These are phyloP conservation scores for Rehmannia glutinosa DNA, from an alignment of 257 asterid species.

Conservation along the genomic window DNA sequence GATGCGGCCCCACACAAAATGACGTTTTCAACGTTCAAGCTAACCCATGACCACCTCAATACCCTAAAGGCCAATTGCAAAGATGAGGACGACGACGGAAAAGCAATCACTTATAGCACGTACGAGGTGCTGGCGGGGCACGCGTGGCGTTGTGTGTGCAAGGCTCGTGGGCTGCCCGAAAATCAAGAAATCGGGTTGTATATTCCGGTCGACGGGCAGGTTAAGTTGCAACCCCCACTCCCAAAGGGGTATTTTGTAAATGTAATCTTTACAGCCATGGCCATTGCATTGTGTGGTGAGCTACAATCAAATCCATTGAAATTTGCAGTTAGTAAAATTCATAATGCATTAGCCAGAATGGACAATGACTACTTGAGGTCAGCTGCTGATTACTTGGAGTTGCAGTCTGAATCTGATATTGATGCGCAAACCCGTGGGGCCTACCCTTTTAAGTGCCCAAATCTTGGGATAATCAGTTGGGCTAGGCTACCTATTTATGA, in stretches of 20 bases:
- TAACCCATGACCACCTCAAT: conserved; percentile 44
- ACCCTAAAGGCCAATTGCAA: conserved; percentile 55
- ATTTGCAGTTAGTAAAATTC: conserved; percentile 42
- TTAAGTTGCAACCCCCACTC: conserved; percentile 43
- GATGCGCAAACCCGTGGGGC: conserved; percentile 36
- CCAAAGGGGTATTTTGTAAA: conserved; percentile 58
- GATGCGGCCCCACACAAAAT: not conserved
- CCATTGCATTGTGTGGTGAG: conserved; percentile 43
- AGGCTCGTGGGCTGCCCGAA: conserved; percentile 44
- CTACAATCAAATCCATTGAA: conserved; percentile 33
- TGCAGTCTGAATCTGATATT: conserved; percentile 42
- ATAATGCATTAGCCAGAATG: conserved; percentile 41
- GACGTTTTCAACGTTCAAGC: conserved; percentile 36
- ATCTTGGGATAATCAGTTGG: conserved; percentile 59
- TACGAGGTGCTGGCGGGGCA: conserved; percentile 72
- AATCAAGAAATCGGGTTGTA: conserved; percentile 58
- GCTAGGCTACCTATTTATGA: conserved; percentile 56
- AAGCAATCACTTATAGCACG: conserved; percentile 34
- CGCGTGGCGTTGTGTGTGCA: conserved; percentile 60
- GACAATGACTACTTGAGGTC: conserved; percentile 53
- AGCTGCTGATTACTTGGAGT: conserved; percentile 56
- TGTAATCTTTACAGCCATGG: conserved; percentile 42
- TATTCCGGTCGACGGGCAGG: conserved; percentile 50
- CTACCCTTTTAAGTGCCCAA: conserved; percentile 44
- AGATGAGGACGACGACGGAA: conserved; percentile 35